Conservation (phyloP, 495 filamentous ascomycete species). For the Gamarada debralockiae region DNA sequence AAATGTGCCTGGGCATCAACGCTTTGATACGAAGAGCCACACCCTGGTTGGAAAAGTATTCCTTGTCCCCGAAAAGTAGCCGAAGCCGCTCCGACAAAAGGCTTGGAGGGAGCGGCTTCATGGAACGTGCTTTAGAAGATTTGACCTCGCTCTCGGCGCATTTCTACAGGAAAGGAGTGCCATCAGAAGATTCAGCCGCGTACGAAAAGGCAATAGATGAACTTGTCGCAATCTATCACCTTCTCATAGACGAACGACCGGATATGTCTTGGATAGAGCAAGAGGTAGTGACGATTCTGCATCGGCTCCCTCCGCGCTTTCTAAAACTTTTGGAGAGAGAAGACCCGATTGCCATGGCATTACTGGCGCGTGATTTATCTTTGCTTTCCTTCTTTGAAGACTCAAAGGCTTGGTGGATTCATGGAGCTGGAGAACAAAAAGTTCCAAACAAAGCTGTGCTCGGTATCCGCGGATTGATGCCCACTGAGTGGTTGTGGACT, state of each 20-base stretch:
- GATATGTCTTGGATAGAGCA: constrained; percentile 4
- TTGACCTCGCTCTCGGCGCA: neutral
- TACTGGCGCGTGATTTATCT: neutral
- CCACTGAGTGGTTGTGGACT: constrained; percentile 3
- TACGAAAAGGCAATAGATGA: neutral
- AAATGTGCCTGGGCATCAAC: constrained; percentile 7
- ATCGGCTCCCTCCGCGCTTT: constrained; percentile 3
- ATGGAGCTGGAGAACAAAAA: constrained; percentile 3
- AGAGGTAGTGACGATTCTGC: constrained; percentile 2
- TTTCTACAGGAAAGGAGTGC: neutral
- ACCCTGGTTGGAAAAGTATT: neutral
- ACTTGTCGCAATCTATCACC: neutral
- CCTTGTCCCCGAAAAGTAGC: neutral
- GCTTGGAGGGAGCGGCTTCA: neutral
- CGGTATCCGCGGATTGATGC: constrained; percentile 5
- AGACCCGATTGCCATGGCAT: constrained; percentile 9
- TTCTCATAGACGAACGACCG: neutral
- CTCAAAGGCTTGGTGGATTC: constrained; percentile 13
- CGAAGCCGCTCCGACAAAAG: neutral
- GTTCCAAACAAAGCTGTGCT: neutral
- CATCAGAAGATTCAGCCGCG: neutral
- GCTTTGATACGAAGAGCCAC: neutral
- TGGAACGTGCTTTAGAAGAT: neutral
- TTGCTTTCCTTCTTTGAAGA: neutral
- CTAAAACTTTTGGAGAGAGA: constrained; percentile 1